phyloP scores from a whole-genome alignment of 768 basidiomycete species.

The Cantharellus cinnabarinus region DNA sequence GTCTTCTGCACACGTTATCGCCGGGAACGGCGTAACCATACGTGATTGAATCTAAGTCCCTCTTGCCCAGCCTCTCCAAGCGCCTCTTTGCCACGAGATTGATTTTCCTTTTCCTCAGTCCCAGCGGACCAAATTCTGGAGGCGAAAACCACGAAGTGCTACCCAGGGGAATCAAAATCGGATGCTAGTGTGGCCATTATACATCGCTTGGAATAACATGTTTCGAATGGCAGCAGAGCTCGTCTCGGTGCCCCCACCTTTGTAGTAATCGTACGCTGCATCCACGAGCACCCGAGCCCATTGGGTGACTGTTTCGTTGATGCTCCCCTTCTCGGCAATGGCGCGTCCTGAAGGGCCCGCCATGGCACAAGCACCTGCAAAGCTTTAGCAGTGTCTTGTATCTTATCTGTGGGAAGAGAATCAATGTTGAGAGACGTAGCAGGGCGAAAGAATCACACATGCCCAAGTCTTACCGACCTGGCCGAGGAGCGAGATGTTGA shows the following conservation, averaged over 20 bases:
- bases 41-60: neutral
- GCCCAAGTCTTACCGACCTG: neutral
- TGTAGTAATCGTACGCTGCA: neutral
- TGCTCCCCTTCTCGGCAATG: neutral
- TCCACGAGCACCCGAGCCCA: neutral
- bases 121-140: neutral
- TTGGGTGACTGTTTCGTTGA: neutral
- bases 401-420: neutral
- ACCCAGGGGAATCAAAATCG: too few relatives aligned
- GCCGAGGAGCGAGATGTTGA: neutral
- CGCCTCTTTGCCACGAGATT: neutral
- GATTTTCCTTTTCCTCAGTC: neutral
- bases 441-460: too few relatives aligned
- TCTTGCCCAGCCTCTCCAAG: neutral
- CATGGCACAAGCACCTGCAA: neutral
- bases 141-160: neutral
- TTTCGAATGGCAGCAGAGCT: neutral
- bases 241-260: neutral
- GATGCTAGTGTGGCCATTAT: neutral
- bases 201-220: neutral
- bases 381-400: neutral
- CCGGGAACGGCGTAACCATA: neutral
- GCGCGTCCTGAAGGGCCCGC: neutral
- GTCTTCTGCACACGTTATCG: conserved; percentile 3
- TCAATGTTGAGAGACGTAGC: neutral